Percentiles rank a stretch among this genome's conserved stretches.
These are phyloP conservation scores for Tubosaeta brunneosetosa DNA, from an alignment of 768 basidiomycete species.

Conservation along the genomic window DNA sequence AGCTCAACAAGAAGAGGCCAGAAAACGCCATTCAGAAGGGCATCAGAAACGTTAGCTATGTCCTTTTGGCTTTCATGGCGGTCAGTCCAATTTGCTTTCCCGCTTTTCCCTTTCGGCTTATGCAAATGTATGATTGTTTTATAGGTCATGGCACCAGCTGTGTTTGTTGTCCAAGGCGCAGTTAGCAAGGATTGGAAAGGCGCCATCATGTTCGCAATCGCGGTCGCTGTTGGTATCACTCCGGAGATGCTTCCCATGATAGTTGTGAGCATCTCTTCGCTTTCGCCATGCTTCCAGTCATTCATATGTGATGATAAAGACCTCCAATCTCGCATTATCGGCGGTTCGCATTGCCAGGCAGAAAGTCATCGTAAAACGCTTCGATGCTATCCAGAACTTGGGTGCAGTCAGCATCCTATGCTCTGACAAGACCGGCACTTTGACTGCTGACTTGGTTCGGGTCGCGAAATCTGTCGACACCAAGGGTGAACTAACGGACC, in stretches of 20 bases:
- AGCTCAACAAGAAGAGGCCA: constrained; percentile 29
- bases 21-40: constrained; percentile 32
- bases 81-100: constrained; percentile 11
- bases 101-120: neutral
- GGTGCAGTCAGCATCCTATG: constrained; percentile 52
- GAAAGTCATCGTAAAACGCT: constrained; percentile 57
- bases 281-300: neutral
- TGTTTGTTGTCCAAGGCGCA: constrained; percentile 29
- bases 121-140: neutral
- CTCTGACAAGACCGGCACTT: constrained; percentile 65
- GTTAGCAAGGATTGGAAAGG: constrained; percentile 30
- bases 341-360: constrained; percentile 51
- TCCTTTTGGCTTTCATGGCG: constrained; percentile 28
- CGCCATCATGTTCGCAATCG: constrained; percentile 31
- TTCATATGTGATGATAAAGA: constrained; percentile 40
- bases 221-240: constrained; percentile 29
- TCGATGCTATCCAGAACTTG: constrained; percentile 61
- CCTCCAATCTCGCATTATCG: constrained; percentile 56
- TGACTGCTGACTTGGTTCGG: constrained; percentile 40
- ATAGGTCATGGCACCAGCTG: constrained; percentile 29
- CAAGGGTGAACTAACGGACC: constrained; percentile 19
- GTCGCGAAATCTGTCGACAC: constrained; percentile 27
- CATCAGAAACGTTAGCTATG: constrained; percentile 32
- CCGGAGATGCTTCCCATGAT: constrained; percentile 34
- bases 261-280: constrained; percentile 18